Evolutionary conservation across 1,139 yeast genomes (phyloP).

Genomic region (Meyerozyma smithsonii): DNA sequence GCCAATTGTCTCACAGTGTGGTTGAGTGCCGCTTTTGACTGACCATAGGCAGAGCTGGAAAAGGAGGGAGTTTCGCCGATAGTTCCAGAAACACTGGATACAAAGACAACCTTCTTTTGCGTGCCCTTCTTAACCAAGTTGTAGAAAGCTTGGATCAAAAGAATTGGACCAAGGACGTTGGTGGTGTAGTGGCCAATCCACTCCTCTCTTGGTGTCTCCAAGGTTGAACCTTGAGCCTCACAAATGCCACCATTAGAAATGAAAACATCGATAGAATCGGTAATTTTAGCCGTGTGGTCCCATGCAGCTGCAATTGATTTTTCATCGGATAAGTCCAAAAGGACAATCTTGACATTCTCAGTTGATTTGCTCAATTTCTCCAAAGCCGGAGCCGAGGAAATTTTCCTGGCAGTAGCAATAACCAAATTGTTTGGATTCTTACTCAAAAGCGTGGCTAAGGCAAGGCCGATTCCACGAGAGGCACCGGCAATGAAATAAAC

Average conservation of each 20-base stretch:
- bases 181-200: conserved; percentile 4
- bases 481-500: conserved; percentile 14
- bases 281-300: conserved; percentile 2
- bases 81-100: conserved; percentile 4
- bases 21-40: conserved; percentile 32
- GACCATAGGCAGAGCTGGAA: conserved; percentile 22
- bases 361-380: conserved; percentile 8
- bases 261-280: conserved; percentile 5
- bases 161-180: conserved; percentile 9
- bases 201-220: conserved; percentile 2
- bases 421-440: conserved; percentile 9
- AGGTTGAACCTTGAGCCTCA: not conserved
- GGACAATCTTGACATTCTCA: conserved; percentile 5
- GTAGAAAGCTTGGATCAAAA: conserved; percentile 4
- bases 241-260: conserved; percentile 5
- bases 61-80: not conserved
- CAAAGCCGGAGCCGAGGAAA: conserved; percentile 9
- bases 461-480: conserved; percentile 20
- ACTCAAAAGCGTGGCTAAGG: conserved; percentile 11
- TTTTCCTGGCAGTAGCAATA: conserved; percentile 13
- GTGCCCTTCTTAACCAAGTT: conserved; percentile 15
- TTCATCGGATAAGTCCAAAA: conserved; percentile 6
- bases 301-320: not conserved
- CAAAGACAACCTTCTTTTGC: conserved; percentile 7
- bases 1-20: conserved; percentile 17